Evolutionary conservation across 2,329 filamentous ascomycete species (phyloP).

Genomic region (Aspergillus ruber): DNA sequence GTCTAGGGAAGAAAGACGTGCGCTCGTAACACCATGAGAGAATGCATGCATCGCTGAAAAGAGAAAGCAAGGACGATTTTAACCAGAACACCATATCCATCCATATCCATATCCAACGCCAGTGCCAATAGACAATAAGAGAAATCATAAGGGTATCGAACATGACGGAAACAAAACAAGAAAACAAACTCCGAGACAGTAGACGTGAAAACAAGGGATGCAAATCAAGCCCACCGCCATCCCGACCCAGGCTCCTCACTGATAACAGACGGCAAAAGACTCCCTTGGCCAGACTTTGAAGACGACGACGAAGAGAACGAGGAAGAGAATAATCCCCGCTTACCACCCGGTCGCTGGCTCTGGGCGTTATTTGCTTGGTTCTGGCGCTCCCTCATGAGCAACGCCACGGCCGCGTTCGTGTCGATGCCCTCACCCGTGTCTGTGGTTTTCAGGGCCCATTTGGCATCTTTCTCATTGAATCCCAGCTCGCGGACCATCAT

Average conservation of each 20-base stretch:
- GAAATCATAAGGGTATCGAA: too few relatives aligned
- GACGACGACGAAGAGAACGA: not conserved
- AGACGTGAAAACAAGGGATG: not conserved
- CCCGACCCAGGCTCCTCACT: slow-evolving; percentile 20
- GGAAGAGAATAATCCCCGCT: not conserved
- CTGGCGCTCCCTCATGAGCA: slow-evolving; percentile 30
- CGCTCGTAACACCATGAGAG: too few relatives aligned
- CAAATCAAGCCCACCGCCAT: slow-evolving; percentile 34
- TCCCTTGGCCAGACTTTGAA: slow-evolving; percentile 7
- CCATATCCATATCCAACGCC: too few relatives aligned
- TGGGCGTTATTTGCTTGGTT: not conserved
- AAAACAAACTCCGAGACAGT: not conserved
- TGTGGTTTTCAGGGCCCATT: slow-evolving; percentile 52
- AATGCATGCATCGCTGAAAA: too few relatives aligned
- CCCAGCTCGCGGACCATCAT: slow-evolving; percentile 54
- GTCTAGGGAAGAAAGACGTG: too few relatives aligned
- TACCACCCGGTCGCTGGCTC: not conserved
- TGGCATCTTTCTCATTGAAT: slow-evolving; percentile 50
- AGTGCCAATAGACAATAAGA: too few relatives aligned
- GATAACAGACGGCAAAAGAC: slow-evolving; percentile 19
- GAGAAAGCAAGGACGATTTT: too few relatives aligned
- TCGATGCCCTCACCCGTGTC: slow-evolving; percentile 55
- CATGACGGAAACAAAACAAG: not conserved
- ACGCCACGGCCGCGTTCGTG: slow-evolving; percentile 51
- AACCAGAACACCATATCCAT: too few relatives aligned